A percentile compares a stretch with the other conserved stretches of the same genome.
Conservation (phyloP, 192 early-diverging fungal genomes). For the Paraglomus brasilianum region DNA sequence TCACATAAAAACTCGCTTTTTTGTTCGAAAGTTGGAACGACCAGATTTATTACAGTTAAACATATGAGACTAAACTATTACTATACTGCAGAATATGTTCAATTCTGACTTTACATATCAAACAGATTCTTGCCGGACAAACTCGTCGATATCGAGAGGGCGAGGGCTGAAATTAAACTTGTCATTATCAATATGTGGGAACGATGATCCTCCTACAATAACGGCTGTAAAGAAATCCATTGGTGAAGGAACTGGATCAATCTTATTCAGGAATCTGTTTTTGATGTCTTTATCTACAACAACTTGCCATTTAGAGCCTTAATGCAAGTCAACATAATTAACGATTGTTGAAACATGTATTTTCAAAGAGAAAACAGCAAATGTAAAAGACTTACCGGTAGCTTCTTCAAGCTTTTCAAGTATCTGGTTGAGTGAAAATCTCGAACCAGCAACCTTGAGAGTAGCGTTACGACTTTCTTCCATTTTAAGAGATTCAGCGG, state of each 20-base stretch:
- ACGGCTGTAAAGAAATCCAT: not conserved
- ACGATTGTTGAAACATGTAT: not conserved
- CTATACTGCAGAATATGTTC: too few species aligned
- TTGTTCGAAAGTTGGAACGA: too few species aligned
- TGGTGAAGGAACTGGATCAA: constrained; percentile 1
- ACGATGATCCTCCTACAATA: not conserved
- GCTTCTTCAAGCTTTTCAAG: constrained; percentile 12
- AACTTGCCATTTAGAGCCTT: constrained; percentile 10
- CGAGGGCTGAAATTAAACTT: constrained; percentile 19
- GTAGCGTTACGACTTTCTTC: not conserved
- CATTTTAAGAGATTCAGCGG: not conserved
- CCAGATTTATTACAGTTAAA: too few species aligned
- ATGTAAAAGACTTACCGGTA: not conserved
- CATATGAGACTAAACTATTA: too few species aligned
- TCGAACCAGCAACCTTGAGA: not conserved
- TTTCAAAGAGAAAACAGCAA: not conserved
- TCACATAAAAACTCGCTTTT: too few species aligned
- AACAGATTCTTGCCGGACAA: too few species aligned
- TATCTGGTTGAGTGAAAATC: not conserved
- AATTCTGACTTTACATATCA: too few species aligned
- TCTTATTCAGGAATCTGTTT: not conserved
- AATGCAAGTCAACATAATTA: not conserved
- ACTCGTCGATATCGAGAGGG: not conserved
- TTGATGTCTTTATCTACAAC: constrained; percentile 1
- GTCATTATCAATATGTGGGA: not conserved